Evolutionary conservation across 2,329 filamentous ascomycete genomes (phyloP).

Genomic region (Ustulina deusta): DNA sequence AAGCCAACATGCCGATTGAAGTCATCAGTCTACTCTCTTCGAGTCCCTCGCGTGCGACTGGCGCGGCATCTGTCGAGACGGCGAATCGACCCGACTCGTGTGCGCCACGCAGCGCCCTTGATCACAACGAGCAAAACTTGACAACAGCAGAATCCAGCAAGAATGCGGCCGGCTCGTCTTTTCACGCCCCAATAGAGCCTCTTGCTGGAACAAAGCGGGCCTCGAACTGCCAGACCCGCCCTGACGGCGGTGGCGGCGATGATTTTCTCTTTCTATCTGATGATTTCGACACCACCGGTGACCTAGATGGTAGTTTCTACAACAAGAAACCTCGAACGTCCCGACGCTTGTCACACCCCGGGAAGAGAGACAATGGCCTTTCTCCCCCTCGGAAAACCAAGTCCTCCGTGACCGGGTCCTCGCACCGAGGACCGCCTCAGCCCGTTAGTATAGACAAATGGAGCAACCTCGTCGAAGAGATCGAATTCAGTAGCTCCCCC

Average conservation of each 20-base stretch:
- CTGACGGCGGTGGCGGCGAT: conserved; percentile 36
- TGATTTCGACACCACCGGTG: conserved; percentile 58
- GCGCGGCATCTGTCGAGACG: conserved; percentile 19
- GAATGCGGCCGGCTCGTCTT: conserved; percentile 5
- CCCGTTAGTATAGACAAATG: conserved; percentile 40
- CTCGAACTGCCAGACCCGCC: conserved; percentile 23
- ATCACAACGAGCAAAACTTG: conserved; percentile 32
- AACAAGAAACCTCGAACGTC: conserved; percentile 44
- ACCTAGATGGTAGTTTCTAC: conserved; percentile 50
- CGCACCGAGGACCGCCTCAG: conserved; percentile 27
- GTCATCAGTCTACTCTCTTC: conserved; percentile 54
- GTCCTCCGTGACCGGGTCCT: conserved; percentile 33
- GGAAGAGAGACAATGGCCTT: conserved; percentile 20
- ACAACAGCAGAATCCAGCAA: conserved; percentile 20
- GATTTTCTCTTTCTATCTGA: conserved; percentile 54
- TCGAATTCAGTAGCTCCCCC: conserved; percentile 49
- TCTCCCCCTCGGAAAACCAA: conserved; percentile 35
- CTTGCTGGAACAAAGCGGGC: conserved; percentile 37
- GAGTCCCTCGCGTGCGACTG: conserved; percentile 43
- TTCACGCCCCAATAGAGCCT: conserved; percentile 5
- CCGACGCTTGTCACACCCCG: conserved; percentile 8
- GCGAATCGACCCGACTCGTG: conserved; percentile 20
- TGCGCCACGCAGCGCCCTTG: conserved; percentile 32
- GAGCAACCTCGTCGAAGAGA: conserved; percentile 46
- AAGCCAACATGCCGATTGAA: conserved; percentile 50